These are phyloP conservation scores for Botrytis paeoniae DNA, from an alignment of 2,329 filamentous ascomycete genomes.

Conservation along the genomic window DNA sequence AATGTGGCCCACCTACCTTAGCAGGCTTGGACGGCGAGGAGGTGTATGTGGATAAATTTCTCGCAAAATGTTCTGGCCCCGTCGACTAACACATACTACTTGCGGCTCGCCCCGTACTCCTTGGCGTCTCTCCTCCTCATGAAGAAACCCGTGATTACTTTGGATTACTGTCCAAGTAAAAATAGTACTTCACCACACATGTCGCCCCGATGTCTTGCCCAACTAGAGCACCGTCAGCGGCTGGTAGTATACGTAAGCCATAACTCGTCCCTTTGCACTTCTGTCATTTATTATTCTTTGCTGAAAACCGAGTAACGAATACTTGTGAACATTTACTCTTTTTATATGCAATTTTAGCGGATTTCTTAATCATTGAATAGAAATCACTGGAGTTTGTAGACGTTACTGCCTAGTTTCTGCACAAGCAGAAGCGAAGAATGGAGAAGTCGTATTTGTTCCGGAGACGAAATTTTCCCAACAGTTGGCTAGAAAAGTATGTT, in stretches of 20 bases:
- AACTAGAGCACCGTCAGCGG: too few relatives aligned
- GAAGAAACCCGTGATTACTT: not conserved
- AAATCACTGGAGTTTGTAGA: not conserved
- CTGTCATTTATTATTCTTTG: not conserved
- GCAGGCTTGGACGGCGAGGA: not conserved
- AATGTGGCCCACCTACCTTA: not conserved
- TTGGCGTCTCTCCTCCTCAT: not conserved
- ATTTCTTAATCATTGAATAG: not conserved
- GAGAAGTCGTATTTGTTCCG: not conserved
- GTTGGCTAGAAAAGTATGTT: not conserved
- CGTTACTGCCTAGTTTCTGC: not conserved
- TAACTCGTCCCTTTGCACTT: not conserved
- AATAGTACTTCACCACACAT: not conserved
- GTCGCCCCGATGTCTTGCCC: not conserved
- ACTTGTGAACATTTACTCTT: not conserved
- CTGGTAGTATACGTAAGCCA: not conserved
- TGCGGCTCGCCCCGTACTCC: not conserved
- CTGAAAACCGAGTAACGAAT: not conserved
- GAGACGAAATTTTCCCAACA: not conserved
- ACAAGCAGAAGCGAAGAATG: not conserved
- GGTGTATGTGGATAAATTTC: not conserved
- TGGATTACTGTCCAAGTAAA: not conserved
- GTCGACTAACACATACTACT: not conserved
- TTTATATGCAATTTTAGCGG: not conserved
- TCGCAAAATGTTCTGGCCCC: not conserved